Conservation (phyloP, 2,329 filamentous ascomycete genomes). For the Cyclaneusma minus region DNA sequence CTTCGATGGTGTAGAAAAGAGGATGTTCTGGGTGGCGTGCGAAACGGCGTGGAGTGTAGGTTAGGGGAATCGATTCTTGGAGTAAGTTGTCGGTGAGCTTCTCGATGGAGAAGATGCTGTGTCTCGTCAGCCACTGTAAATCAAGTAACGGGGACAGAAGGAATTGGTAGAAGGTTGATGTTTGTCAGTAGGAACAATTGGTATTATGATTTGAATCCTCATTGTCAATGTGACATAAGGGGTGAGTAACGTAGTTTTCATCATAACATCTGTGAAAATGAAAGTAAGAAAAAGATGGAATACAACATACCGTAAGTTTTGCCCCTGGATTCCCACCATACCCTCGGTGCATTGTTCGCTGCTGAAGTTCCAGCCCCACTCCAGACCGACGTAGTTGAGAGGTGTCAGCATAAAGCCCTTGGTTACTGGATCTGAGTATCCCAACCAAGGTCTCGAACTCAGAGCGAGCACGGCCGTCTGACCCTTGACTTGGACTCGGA, state of each 20-base stretch:
- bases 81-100: slow-evolving; percentile 74
- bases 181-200: slow-evolving; percentile 97
- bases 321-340: slow-evolving; percentile 83
- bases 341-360: slow-evolving; percentile 88
- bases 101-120: slow-evolving; percentile 78
- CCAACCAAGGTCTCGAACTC: slow-evolving; percentile 90
- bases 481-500: slow-evolving; percentile 75
- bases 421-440: slow-evolving; percentile 77
- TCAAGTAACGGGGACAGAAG: neutral
- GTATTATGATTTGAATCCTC: slow-evolving; percentile 43
- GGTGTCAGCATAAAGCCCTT: slow-evolving; percentile 87
- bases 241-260: slow-evolving; percentile 27
- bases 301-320: slow-evolving; percentile 63
- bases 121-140: too few relatives aligned
- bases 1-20: slow-evolving; percentile 86
- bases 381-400: slow-evolving; percentile 71
- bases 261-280: slow-evolving; percentile 16
- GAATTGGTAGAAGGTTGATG: slow-evolving; percentile 2
- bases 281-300: slow-evolving; percentile 7
- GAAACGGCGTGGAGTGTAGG: slow-evolving; percentile 81
- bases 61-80: slow-evolving; percentile 71
- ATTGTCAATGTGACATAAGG: slow-evolving; percentile 20
- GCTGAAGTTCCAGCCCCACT: slow-evolving; percentile 94
- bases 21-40: slow-evolving; percentile 76
- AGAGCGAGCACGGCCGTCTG: slow-evolving; percentile 77